Evolutionary conservation across 352 stramenopile species (phyloP).

Genomic region (Pythium chondricola): DNA sequence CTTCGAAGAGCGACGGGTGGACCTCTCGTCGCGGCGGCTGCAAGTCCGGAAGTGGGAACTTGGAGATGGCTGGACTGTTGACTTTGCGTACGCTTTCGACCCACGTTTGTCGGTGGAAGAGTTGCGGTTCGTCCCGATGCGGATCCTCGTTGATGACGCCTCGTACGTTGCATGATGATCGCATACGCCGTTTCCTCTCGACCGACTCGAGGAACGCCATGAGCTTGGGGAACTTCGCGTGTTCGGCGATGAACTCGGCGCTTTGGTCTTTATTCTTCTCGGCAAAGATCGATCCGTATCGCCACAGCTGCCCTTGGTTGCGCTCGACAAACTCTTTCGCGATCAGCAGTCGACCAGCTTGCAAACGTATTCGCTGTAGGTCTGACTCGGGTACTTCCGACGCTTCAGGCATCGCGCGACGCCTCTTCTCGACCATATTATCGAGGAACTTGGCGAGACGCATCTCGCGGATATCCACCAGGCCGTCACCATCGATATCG

Average conservation of each 20-base stretch:
- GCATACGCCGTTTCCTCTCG: slow-evolving; percentile 52
- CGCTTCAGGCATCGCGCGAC: background rate
- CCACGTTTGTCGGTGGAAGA: slow-evolving; percentile 37
- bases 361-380: slow-evolving; percentile 39
- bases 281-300: slow-evolving; percentile 59
- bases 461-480: slow-evolving; percentile 65
- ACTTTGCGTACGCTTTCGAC: slow-evolving; percentile 57
- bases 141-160: slow-evolving; percentile 12
- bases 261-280: slow-evolving; percentile 50
- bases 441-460: slow-evolving; percentile 58
- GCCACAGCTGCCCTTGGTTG: slow-evolving; percentile 59
- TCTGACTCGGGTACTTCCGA: slow-evolving; percentile 23
- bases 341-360: slow-evolving; percentile 46
- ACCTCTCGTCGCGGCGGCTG: slow-evolving; percentile 30
- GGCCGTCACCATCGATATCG: slow-evolving; percentile 60
- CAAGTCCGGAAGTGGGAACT: slow-evolving; percentile 39
- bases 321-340: slow-evolving; percentile 66
- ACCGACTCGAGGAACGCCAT: slow-evolving; percentile 53
- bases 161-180: slow-evolving; percentile 47
- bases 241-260: slow-evolving; percentile 51
- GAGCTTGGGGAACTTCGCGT: slow-evolving; percentile 65
- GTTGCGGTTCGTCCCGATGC: slow-evolving; percentile 1
- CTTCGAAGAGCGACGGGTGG: slow-evolving; percentile 5
- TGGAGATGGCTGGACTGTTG: slow-evolving; percentile 31
- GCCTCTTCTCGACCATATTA: slow-evolving; percentile 36